phyloP scores from a whole-genome alignment of 768 basidiomycete genomes.

The Pleurotus tuber-regium region DNA sequence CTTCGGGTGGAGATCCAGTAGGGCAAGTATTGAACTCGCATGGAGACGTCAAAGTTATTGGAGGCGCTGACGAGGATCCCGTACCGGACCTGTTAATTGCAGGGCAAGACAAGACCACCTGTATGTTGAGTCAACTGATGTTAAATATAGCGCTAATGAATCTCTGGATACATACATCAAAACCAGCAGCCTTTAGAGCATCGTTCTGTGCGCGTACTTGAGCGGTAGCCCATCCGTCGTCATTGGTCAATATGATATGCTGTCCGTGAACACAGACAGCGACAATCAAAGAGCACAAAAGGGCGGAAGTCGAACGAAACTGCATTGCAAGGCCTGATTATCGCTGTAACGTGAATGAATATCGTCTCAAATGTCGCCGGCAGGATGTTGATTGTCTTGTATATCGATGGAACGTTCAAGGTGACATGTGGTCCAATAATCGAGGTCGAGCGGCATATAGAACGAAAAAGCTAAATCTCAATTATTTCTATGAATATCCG shows the following conservation, averaged over 20 bases:
- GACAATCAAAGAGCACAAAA: not conserved
- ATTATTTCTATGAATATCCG: too few species aligned
- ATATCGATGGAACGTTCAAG: too few species aligned
- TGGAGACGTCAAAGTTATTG: slow-evolving; percentile 28
- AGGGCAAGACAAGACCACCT: slow-evolving; percentile 49
- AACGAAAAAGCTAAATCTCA: too few species aligned
- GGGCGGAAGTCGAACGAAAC: not conserved
- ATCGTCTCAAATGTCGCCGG: too few species aligned
- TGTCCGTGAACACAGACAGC: not conserved
- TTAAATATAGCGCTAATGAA: too few species aligned
- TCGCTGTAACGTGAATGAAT: too few species aligned
- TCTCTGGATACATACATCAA: slow-evolving; percentile 20
- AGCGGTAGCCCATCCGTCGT: slow-evolving; percentile 31
- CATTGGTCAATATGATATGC: slow-evolving; percentile 14
- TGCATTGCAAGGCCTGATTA: too few species aligned
- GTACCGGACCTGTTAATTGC: slow-evolving; percentile 46
- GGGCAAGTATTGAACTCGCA: slow-evolving; percentile 50
- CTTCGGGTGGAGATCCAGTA: slow-evolving; percentile 40
- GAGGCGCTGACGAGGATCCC: slow-evolving; percentile 36
- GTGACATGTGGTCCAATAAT: too few species aligned
- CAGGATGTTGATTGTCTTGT: too few species aligned
- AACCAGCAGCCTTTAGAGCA: slow-evolving; percentile 26
- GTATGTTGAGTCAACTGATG: too few species aligned
- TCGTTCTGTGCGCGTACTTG: slow-evolving; percentile 30
- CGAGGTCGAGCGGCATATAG: too few species aligned